Evolutionary conservation across 2,329 filamentous ascomycete species (phyloP).

Genomic region (Arachnomyces sp.): DNA sequence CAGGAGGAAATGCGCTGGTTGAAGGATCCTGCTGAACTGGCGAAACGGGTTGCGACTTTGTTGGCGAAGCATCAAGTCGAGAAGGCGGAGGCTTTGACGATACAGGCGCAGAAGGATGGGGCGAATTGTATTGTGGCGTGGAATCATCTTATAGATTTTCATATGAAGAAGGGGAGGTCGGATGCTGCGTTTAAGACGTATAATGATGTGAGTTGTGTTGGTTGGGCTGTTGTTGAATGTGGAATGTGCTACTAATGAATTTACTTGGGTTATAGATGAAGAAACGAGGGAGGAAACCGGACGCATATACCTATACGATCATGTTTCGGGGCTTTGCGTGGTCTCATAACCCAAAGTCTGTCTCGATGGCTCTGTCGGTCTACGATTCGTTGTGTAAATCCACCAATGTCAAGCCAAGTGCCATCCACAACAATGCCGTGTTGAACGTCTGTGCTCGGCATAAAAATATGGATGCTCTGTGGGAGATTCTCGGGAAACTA

Average conservation of each 20-base stretch:
- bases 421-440: slow-evolving; percentile 82
- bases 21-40: slow-evolving; percentile 64
- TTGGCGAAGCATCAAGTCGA: slow-evolving; percentile 53
- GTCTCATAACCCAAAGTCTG: slow-evolving; percentile 43
- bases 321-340: slow-evolving; percentile 67
- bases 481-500: slow-evolving; percentile 64
- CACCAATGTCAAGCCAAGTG: slow-evolving; percentile 59
- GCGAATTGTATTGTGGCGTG: slow-evolving; percentile 66
- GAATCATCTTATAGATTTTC: slow-evolving; percentile 75
- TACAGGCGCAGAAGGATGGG: slow-evolving; percentile 55
- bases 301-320: slow-evolving; percentile 73
- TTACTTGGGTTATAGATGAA: slow-evolving; percentile 70
- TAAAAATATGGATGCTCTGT: slow-evolving; percentile 69
- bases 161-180: slow-evolving; percentile 53
- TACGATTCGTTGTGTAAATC: slow-evolving; percentile 67
- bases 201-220: slow-evolving; percentile 62
- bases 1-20: slow-evolving; percentile 55
- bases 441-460: slow-evolving; percentile 70
- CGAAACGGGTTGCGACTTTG: slow-evolving; percentile 54
- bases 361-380: slow-evolving; percentile 62
- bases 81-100: slow-evolving; percentile 60
- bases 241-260: slow-evolving; percentile 10
- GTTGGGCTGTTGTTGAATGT: background rate
- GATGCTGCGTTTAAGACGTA: slow-evolving; percentile 67
- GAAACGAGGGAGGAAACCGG: slow-evolving; percentile 74